Evolutionary conservation across 2,329 filamentous ascomycete species (phyloP).

Genomic region (Fusarium kyushuense): DNA sequence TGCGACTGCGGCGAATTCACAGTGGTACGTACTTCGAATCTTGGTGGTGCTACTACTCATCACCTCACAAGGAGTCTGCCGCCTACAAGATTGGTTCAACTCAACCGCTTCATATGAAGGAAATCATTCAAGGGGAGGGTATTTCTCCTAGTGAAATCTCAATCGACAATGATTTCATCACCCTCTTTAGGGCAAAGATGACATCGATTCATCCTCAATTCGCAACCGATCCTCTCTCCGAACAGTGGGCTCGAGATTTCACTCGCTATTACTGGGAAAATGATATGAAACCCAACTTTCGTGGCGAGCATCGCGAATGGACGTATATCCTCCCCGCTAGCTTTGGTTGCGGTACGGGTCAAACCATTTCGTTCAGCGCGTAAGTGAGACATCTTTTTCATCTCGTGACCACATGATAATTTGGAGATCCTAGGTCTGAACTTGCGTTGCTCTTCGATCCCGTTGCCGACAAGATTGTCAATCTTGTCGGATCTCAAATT

Average conservation of each 20-base stretch:
- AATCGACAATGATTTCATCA: not conserved
- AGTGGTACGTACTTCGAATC: not conserved
- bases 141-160: not conserved
- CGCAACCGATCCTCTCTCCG: not conserved
- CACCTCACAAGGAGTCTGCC: not conserved
- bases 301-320: not conserved
- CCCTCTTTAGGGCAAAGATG: not conserved
- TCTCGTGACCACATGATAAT: not conserved
- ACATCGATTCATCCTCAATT: not conserved
- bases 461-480: not conserved
- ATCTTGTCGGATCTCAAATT: not conserved
- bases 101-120: not conserved
- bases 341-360: too few relatives aligned
- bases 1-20: slow-evolving; percentile 1
- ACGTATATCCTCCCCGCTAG: too few relatives aligned
- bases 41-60: not conserved
- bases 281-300: not conserved
- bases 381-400: not conserved
- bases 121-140: not conserved
- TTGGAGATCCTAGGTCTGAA: not conserved
- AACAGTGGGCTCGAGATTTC: not conserved
- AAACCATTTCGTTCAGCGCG: not conserved
- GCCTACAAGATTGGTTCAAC: not conserved
- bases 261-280: not conserved
- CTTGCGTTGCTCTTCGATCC: slow-evolving; percentile 1